These are phyloP conservation scores for Phaeosphaeriaceae sp. DNA, from an alignment of 2,329 filamentous ascomycete species.

Conservation along the genomic window DNA sequence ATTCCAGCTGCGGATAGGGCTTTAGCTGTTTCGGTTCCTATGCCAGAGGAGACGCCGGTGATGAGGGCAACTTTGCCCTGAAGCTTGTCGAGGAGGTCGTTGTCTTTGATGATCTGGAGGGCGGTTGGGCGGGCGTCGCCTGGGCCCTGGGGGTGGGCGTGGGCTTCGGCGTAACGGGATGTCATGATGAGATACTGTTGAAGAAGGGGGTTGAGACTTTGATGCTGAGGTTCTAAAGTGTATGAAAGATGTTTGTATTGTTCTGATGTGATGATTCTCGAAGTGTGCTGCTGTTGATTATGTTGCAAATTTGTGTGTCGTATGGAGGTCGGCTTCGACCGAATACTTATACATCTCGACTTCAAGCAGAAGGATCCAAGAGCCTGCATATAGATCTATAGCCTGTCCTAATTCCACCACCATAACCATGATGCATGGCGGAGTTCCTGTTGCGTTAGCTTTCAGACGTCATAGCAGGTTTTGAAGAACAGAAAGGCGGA, in stretches of 20 bases:
- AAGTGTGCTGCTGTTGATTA: background rate
- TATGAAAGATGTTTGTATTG: background rate
- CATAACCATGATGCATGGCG: background rate
- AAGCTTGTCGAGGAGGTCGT: slow-evolving; percentile 42
- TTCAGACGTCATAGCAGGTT: too few relatives aligned
- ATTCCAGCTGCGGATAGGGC: slow-evolving; percentile 55
- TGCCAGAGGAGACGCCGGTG: slow-evolving; percentile 33
- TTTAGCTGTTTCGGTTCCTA: slow-evolving; percentile 32
- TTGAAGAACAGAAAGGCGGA: too few relatives aligned
- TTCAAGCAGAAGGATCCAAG: background rate
- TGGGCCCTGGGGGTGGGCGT: slow-evolving; percentile 31
- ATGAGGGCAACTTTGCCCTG: slow-evolving; percentile 30
- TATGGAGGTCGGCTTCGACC: background rate
- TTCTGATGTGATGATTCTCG: too few relatives aligned
- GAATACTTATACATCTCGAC: background rate
- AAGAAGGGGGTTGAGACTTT: background rate
- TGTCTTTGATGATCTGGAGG: slow-evolving; percentile 49
- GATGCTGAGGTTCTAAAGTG: background rate
- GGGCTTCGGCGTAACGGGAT: background rate
- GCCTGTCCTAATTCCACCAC: background rate
- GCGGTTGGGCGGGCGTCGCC: slow-evolving; percentile 53
- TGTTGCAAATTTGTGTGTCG: background rate
- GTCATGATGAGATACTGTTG: background rate
- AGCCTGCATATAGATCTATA: background rate
- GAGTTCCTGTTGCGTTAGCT: too few relatives aligned